Evolutionary conservation across 305 asterid species (phyloP).

Genomic region (Rubia tinctorum): DNA sequence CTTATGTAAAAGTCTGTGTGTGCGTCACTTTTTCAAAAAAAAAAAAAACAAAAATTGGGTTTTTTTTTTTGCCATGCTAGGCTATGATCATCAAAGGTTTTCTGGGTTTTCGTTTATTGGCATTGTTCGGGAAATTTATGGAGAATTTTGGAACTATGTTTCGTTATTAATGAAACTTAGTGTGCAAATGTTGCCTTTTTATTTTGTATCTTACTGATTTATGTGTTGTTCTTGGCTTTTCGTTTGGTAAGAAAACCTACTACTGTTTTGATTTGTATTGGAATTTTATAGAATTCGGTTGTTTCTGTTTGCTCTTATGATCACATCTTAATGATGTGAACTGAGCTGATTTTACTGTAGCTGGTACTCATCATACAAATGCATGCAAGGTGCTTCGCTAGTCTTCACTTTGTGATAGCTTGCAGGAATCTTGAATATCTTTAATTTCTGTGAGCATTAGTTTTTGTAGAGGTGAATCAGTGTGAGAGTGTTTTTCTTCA

Average conservation of each 20-base stretch:
- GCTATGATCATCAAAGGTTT: background rate
- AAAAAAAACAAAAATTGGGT: too few species aligned
- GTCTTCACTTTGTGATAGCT: background rate
- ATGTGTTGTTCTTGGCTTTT: background rate
- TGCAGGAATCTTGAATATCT: background rate
- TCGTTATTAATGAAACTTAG: background rate
- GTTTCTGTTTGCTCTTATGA: background rate
- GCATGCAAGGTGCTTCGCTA: background rate
- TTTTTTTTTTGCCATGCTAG: background rate
- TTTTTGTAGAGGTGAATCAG: too few species aligned
- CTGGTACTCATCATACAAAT: background rate
- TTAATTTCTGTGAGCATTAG: background rate
- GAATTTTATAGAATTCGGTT: background rate
- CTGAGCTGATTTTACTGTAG: background rate
- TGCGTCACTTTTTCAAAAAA: background rate
- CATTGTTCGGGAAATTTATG: background rate
- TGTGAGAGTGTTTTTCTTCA: too few species aligned
- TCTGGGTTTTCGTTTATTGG: background rate
- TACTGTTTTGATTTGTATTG: background rate
- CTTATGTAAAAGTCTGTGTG: background rate
- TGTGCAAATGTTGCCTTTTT: background rate
- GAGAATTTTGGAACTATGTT: too few species aligned
- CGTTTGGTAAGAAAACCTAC: background rate
- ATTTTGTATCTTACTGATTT: background rate
- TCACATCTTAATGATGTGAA: background rate